Evolutionary conservation across 305 asterid genomes (phyloP).

Genomic region (Nicotiana rustica): DNA sequence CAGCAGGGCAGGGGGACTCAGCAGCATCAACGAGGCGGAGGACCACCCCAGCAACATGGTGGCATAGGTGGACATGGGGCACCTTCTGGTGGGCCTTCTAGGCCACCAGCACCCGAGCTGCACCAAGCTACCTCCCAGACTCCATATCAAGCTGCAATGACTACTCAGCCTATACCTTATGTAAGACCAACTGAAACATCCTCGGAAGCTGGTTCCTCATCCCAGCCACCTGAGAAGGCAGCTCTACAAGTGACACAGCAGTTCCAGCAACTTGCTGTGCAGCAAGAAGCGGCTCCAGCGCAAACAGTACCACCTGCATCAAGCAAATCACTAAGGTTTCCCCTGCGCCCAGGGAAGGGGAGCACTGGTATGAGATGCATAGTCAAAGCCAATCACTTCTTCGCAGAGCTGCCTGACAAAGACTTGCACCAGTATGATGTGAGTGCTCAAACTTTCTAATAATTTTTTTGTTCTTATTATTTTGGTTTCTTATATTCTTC

Average conservation of each 20-base stretch:
- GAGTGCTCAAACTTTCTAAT: slow-evolving; percentile 36
- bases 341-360: slow-evolving; percentile 89
- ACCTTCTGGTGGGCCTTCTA: slow-evolving; percentile 73
- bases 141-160: slow-evolving; percentile 57
- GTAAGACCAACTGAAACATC: slow-evolving; percentile 50
- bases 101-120: slow-evolving; percentile 93
- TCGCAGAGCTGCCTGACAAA: slow-evolving; percentile 86
- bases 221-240: slow-evolving; percentile 50
- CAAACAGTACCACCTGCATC: slow-evolving; percentile 75
- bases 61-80: slow-evolving; percentile 66
- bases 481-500: not conserved
- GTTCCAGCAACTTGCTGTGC: slow-evolving; percentile 56
- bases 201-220: slow-evolving; percentile 62
- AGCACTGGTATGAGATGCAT: slow-evolving; percentile 63
- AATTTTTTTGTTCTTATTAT: not conserved
- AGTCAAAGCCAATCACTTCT: slow-evolving; percentile 93
- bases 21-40: slow-evolving; percentile 66
- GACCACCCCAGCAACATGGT: slow-evolving; percentile 59
- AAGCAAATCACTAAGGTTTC: slow-evolving; percentile 83
- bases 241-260: slow-evolving; percentile 47
- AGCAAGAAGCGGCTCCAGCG: slow-evolving; percentile 56
- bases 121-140: slow-evolving; percentile 89
- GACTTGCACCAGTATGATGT: slow-evolving; percentile 97
- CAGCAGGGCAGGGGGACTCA: slow-evolving; percentile 51
- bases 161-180: slow-evolving; percentile 51